Evolutionary conservation across 1,284 basidiomycete species (phyloP).

Genomic region (Boletellus deceptivus): DNA sequence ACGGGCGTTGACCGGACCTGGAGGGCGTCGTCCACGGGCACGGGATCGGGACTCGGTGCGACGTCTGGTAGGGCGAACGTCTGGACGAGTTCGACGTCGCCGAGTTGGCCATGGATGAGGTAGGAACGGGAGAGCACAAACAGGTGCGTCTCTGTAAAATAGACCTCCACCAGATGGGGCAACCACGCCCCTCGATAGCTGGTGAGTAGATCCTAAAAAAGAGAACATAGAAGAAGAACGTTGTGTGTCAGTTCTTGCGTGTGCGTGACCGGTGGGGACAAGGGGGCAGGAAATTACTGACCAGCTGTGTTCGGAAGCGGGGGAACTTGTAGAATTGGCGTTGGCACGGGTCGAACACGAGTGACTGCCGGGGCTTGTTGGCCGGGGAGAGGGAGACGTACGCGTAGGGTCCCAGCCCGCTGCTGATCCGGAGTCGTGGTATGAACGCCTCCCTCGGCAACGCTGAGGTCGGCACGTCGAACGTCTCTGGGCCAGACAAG

Average conservation of each 20-base stretch:
- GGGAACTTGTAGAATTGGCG: constrained; percentile 22
- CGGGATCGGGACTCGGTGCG: neutral
- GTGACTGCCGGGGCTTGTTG: constrained; percentile 9
- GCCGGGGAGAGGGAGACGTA: constrained; percentile 12
- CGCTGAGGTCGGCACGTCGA: constrained; percentile 16
- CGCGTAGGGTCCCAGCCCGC: constrained; percentile 13
- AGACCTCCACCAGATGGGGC: constrained; percentile 17
- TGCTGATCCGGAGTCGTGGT: constrained; percentile 9
- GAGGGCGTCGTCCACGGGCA: too few species aligned
- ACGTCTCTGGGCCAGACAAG: constrained; percentile 8
- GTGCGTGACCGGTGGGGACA: too few species aligned
- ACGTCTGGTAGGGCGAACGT: constrained; percentile 19
- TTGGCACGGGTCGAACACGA: constrained; percentile 14
- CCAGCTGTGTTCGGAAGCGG: constrained; percentile 14
- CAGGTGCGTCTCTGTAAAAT: constrained; percentile 15
- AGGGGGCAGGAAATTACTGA: neutral
- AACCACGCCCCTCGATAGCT: constrained; percentile 20
- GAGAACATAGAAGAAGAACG: too few species aligned
- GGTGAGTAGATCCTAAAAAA: constrained; percentile 13
- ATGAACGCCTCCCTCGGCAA: constrained; percentile 11
- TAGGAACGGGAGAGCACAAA: constrained; percentile 16
- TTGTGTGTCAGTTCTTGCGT: too few species aligned
- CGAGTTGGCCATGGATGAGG: constrained; percentile 9
- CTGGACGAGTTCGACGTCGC: constrained; percentile 17
- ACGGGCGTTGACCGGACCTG: neutral